Percentiles rank a stretch among this genome's conserved stretches.
Conservation (phyloP, 129 eudicot species). For the Smallanthus sonchifolius region DNA sequence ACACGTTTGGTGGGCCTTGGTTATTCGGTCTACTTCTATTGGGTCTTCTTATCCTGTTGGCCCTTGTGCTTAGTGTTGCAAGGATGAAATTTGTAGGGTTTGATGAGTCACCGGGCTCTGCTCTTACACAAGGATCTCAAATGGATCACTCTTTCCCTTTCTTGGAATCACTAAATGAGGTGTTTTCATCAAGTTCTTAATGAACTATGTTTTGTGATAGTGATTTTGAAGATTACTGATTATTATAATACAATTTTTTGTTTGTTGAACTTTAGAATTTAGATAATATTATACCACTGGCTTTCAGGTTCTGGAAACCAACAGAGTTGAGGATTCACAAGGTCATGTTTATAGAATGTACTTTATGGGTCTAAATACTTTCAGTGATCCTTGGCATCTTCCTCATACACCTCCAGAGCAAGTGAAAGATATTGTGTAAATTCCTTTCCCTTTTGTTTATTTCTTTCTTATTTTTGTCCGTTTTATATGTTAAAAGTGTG, state of each 20-base stretch:
- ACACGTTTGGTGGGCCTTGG: slow-evolving; percentile 98
- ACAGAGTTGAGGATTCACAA: slow-evolving; percentile 93
- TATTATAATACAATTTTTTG: not conserved
- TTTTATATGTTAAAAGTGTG: slow-evolving; percentile 1
- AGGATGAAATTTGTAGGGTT: slow-evolving; percentile 86
- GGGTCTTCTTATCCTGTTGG: slow-evolving; percentile 76
- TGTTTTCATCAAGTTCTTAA: slow-evolving; percentile 14
- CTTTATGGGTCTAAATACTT: slow-evolving; percentile 89
- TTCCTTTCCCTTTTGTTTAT: not conserved
- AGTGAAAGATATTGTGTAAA: slow-evolving; percentile 84
- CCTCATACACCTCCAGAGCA: slow-evolving; percentile 95
- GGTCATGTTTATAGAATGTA: slow-evolving; percentile 94
- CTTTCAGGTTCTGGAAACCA: slow-evolving; percentile 88
- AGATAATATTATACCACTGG: not conserved
- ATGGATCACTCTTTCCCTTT: slow-evolving; percentile 96
- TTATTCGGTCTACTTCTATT: slow-evolving; percentile 70
- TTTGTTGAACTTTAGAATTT: not conserved
- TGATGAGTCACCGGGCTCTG: slow-evolving; percentile 82
- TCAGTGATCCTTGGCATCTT: slow-evolving; percentile 90
- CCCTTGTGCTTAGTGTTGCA: slow-evolving; percentile 91
- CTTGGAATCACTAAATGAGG: slow-evolving; percentile 96
- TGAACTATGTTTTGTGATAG: not conserved
- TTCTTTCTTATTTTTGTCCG: not conserved
- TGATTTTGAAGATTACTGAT: not conserved
- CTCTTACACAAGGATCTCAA: slow-evolving; percentile 91